These are phyloP conservation scores for Diplodia corticola DNA, from an alignment of 2,329 filamentous ascomycete genomes.

Conservation along the genomic window DNA sequence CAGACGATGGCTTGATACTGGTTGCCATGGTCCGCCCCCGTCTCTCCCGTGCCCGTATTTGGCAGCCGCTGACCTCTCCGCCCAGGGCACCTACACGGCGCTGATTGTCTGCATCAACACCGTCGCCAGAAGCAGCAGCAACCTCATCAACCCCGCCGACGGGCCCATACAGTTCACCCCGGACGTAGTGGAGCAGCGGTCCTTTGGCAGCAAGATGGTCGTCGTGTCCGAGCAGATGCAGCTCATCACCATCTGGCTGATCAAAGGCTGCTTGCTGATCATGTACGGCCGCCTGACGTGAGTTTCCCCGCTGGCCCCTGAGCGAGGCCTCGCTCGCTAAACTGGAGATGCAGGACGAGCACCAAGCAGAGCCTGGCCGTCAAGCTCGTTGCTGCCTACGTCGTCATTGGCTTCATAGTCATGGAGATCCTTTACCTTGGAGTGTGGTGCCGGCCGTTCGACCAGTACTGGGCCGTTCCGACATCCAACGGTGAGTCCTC, in stretches of 20 bases:
- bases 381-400: slow-evolving; percentile 48
- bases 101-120: slow-evolving; percentile 37
- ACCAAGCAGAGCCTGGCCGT: slow-evolving; percentile 42
- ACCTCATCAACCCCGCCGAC: slow-evolving; percentile 38
- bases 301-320: slow-evolving; percentile 20
- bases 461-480: slow-evolving; percentile 56
- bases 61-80: neutral
- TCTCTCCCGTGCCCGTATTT: no score
- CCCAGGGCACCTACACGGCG: slow-evolving; percentile 36
- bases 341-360: slow-evolving; percentile 27
- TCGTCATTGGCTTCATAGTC: slow-evolving; percentile 48
- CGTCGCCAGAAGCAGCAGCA: slow-evolving; percentile 36
- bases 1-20: slow-evolving; percentile 40
- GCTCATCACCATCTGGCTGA: slow-evolving; percentile 52
- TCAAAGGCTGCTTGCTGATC: slow-evolving; percentile 56
- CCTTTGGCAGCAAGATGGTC: slow-evolving; percentile 57
- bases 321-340: slow-evolving; percentile 24
- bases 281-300: slow-evolving; percentile 55
- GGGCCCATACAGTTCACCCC: slow-evolving; percentile 36
- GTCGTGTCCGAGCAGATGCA: slow-evolving; percentile 57
- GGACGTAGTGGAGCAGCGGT: slow-evolving; percentile 43
- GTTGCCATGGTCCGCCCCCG: slow-evolving; percentile 34
- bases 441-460: slow-evolving; percentile 58
- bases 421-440: slow-evolving; percentile 53
- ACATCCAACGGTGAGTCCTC: slow-evolving; percentile 28